Evolutionary conservation across 2,329 filamentous ascomycete genomes (phyloP).

Genomic region (Lachnellula willkommii): DNA sequence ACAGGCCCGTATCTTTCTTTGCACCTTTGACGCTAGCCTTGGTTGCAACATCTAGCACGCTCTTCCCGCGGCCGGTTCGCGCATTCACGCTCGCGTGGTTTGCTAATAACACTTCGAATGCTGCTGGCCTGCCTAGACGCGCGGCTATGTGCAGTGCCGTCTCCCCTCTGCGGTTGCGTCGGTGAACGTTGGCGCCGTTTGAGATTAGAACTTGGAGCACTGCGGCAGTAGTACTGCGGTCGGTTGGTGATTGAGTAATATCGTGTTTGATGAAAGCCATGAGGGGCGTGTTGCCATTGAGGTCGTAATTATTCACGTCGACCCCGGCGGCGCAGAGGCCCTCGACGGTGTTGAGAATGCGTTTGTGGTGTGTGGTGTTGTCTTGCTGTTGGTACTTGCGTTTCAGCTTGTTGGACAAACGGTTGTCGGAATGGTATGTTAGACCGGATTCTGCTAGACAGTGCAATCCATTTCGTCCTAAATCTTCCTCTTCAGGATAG

Average conservation of each 20-base stretch:
- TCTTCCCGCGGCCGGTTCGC: background rate
- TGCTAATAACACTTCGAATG: background rate
- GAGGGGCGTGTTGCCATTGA: conserved; percentile 5
- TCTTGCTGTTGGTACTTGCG: background rate
- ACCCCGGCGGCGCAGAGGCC: background rate
- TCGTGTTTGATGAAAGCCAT: conserved; percentile 7
- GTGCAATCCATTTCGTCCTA: conserved; percentile 4
- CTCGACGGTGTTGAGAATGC: background rate
- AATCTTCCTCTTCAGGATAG: background rate
- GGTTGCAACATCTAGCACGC: background rate
- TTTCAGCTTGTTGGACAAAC: background rate
- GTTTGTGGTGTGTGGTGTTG: background rate
- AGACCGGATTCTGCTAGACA: conserved; percentile 1
- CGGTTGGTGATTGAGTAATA: background rate
- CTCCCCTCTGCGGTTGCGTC: conserved; percentile 9
- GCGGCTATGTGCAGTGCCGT: conserved; percentile 11
- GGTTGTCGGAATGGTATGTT: background rate
- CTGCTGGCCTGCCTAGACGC: background rate
- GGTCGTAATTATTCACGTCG: conserved; percentile 7
- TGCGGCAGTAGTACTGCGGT: background rate
- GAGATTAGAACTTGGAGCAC: background rate
- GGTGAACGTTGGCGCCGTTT: conserved; percentile 1
- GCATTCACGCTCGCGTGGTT: conserved; percentile 3
- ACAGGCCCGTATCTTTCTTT: background rate
- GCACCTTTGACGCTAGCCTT: background rate